Conservation (phyloP, 768 basidiomycete species). For the Xerocomellus intermedius region DNA sequence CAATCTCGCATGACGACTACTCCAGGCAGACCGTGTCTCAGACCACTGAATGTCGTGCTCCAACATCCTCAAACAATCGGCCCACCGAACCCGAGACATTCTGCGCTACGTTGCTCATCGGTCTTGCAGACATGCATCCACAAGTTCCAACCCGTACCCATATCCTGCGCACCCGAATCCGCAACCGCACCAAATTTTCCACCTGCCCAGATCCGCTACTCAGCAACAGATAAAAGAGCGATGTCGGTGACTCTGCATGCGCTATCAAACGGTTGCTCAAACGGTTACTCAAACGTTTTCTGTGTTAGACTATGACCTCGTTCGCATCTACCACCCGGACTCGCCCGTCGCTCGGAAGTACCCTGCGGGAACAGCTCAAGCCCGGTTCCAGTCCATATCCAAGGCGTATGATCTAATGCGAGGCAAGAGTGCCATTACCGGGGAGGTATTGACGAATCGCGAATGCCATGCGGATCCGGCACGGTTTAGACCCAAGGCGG, state of each 20-base stretch:
- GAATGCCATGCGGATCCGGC: slow-evolving; percentile 32
- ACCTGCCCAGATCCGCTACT: slow-evolving; percentile 52
- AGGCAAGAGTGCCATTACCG: slow-evolving; percentile 38
- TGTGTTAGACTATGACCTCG: slow-evolving; percentile 70
- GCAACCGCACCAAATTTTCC: slow-evolving; percentile 63
- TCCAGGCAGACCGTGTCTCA: neutral
- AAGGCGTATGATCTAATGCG: slow-evolving; percentile 65
- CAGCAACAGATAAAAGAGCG: slow-evolving; percentile 55
- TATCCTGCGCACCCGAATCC: slow-evolving; percentile 51
- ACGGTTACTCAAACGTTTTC: slow-evolving; percentile 1
- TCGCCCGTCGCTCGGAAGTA: slow-evolving; percentile 44
- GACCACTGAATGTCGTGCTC: slow-evolving; percentile 8
- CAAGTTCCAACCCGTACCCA: slow-evolving; percentile 40
- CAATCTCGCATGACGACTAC: neutral
- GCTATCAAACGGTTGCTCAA: neutral
- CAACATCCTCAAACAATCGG: slow-evolving; percentile 2
- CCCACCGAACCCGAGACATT: slow-evolving; percentile 2
- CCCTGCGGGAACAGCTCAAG: slow-evolving; percentile 52
- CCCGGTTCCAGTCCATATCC: slow-evolving; percentile 67
- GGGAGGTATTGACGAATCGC: slow-evolving; percentile 13
- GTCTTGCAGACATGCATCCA: slow-evolving; percentile 19
- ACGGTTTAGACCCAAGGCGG: slow-evolving; percentile 41
- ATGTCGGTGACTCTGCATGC: slow-evolving; percentile 40
- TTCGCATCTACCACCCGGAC: slow-evolving; percentile 78
- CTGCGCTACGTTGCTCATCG: slow-evolving; percentile 1